Evolutionary conservation across 371 early-diverging fungal species (phyloP).

Genomic region (Circinella minor): DNA sequence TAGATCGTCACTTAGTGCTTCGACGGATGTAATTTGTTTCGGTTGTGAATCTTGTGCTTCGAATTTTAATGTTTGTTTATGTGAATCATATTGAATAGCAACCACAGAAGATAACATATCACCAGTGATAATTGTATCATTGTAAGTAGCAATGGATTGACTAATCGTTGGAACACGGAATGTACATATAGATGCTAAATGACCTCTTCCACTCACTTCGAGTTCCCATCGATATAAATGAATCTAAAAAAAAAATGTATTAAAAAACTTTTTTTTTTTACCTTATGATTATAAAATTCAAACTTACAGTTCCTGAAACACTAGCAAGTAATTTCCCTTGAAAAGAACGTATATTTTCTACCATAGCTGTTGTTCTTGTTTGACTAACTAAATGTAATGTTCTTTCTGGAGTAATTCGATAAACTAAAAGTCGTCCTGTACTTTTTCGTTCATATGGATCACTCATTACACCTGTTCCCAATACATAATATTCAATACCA

Average conservation of each 20-base stretch:
- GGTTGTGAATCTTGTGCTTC: conserved; percentile 68
- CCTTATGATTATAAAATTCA: too few relatives aligned
- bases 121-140: conserved; percentile 35
- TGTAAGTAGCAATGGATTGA: conserved; percentile 30
- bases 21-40: conserved; percentile 72
- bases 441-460: conserved; percentile 56
- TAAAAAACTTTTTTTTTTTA: not conserved
- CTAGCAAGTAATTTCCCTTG: conserved; percentile 60
- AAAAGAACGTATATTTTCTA: conserved; percentile 52
- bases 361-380: conserved; percentile 52
- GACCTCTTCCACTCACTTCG: conserved; percentile 33
- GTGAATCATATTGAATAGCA: conserved; percentile 54
- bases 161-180: conserved; percentile 35
- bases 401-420: conserved; percentile 43
- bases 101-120: conserved; percentile 38
- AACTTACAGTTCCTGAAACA: conserved; percentile 57
- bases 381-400: conserved; percentile 48
- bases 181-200: conserved; percentile 27
- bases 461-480: conserved; percentile 64
- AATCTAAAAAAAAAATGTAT: conserved; percentile 16
- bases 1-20: conserved; percentile 61
- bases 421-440: conserved; percentile 64
- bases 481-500: conserved; percentile 48
- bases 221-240: conserved; percentile 41
- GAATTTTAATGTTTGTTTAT: conserved; percentile 59